A percentile compares a stretch with the other conserved stretches of the same genome.
These are phyloP conservation scores for Ogataea ramenticola DNA, from an alignment of 805 yeast genomes.

Conservation along the genomic window DNA sequence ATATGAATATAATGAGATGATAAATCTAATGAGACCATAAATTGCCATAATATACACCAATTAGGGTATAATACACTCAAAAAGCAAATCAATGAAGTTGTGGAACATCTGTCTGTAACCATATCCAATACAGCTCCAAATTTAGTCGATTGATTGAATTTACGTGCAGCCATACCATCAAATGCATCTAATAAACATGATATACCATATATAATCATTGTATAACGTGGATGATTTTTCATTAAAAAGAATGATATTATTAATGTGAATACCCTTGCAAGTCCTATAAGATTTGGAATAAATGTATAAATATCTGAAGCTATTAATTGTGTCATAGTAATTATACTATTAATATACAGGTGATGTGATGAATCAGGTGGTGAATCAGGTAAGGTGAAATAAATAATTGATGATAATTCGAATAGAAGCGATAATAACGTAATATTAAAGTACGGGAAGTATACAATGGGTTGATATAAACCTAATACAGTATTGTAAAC, in stretches of 20 bases:
- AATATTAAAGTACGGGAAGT: no score
- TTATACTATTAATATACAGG: no score
- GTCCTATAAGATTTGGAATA: slow-evolving; percentile 91
- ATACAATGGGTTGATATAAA: no score
- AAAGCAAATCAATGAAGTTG: slow-evolving; percentile 86
- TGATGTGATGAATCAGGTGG: no score
- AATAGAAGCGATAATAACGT: no score
- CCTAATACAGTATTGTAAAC: no score
- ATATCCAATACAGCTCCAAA: slow-evolving; percentile 97
- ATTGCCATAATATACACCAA: slow-evolving; percentile 67
- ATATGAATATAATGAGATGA: slow-evolving; percentile 97
- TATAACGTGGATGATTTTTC: slow-evolving; percentile 76
- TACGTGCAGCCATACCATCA: slow-evolving; percentile 93
- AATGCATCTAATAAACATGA: slow-evolving; percentile 93
- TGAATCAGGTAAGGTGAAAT: no score
- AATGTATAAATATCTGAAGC: slow-evolving; percentile 53
- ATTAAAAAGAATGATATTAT: slow-evolving; percentile 72
- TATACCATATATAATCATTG: slow-evolving; percentile 66
- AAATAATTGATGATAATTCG: no score
- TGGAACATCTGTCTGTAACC: slow-evolving; percentile 98
- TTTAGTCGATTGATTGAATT: slow-evolving; percentile 78
- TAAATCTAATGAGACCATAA: slow-evolving; percentile 75
- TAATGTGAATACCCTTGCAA: slow-evolving; percentile 76
- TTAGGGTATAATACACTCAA: slow-evolving; percentile 73
- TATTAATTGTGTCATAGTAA: background rate